phyloP scores from a whole-genome alignment of 345 rosid genomes.

The Brassica juncea region DNA sequence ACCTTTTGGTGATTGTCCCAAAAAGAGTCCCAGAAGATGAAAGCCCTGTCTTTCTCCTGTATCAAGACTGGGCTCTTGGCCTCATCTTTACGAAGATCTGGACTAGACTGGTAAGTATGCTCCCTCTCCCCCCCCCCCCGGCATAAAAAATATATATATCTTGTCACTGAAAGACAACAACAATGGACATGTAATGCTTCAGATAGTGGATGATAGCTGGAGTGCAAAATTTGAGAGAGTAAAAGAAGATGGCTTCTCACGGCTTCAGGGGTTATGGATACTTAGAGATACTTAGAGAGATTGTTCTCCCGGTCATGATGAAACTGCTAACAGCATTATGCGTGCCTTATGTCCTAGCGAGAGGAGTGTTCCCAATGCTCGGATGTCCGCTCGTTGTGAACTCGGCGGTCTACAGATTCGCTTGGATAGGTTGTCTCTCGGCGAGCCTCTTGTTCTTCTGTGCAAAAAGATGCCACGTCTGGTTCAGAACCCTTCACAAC shows the following conservation, averaged over 20 bases:
- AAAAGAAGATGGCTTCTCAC: constrained; percentile 90
- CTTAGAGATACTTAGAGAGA: constrained; percentile 54
- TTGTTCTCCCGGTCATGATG: constrained; percentile 87
- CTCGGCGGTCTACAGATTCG: constrained; percentile 93
- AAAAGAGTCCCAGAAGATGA: constrained; percentile 98
- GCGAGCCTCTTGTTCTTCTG: constrained; percentile 74
- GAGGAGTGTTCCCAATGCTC: constrained; percentile 90
- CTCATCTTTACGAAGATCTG: constrained; percentile 95
- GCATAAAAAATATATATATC: neutral
- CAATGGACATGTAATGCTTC: constrained; percentile 83
- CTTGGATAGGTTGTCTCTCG: constrained; percentile 93
- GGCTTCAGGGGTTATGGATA: constrained; percentile 92
- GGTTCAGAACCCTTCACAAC: constrained; percentile 98
- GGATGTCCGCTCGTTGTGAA: constrained; percentile 92
- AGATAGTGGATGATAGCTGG: constrained; percentile 90
- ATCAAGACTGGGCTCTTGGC: constrained; percentile 99
- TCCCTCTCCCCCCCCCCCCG: no score
- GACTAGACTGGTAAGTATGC: constrained; percentile 81
- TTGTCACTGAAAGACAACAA: neutral
- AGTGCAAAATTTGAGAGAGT: constrained; percentile 89
- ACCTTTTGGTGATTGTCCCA: constrained; percentile 96
- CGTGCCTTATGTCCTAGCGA: constrained; percentile 83
- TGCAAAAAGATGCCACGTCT: constrained; percentile 82
- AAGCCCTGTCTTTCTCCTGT: constrained; percentile 96
- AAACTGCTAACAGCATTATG: constrained; percentile 95